A percentile compares a stretch with the other conserved stretches of the same genome.
These are phyloP conservation scores for Leishmania major DNA, from an alignment of 208 protist species.

Conservation along the genomic window DNA sequence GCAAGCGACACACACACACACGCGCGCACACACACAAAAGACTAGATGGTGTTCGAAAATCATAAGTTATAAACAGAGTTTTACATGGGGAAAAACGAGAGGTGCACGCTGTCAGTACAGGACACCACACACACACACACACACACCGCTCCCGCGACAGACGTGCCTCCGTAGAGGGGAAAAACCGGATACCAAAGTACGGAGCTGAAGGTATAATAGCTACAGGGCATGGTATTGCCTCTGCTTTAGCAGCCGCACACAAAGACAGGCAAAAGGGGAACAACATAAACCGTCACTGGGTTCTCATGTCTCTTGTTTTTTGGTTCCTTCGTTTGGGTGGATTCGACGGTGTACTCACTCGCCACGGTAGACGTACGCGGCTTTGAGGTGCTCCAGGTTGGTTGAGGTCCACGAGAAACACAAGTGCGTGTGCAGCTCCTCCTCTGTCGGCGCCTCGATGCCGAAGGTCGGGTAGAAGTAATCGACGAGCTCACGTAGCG, in stretches of 20 bases:
- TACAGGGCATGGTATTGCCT: not conserved
- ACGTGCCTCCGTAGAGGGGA: not conserved
- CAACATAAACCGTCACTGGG: slow-evolving; percentile 7
- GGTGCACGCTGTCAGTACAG: not conserved
- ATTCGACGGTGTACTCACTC: not conserved
- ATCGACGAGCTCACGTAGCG: slow-evolving; percentile 62
- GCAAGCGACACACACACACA: not conserved
- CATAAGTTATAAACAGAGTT: not conserved
- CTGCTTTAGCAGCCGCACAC: not conserved
- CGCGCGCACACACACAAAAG: too few relatives aligned
- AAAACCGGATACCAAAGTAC: not conserved
- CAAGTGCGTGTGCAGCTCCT: slow-evolving; percentile 45
- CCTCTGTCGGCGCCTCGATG: slow-evolving; percentile 35
- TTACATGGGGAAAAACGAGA: not conserved
- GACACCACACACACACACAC: not conserved
- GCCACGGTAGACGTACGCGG: slow-evolving; percentile 49
- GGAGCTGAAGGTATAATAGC: not conserved
- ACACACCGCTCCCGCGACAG: not conserved
- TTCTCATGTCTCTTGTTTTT: not conserved
- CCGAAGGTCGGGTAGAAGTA: slow-evolving; percentile 70
- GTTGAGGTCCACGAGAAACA: slow-evolving; percentile 53
- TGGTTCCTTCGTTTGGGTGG: not conserved
- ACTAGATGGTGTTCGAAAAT: not conserved
- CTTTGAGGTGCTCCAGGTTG: slow-evolving; percentile 33
- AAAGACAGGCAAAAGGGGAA: not conserved